A percentile compares a stretch with the other conserved stretches of the same genome.
These are phyloP conservation scores for Pseudocercospora eumusae DNA, from an alignment of 2,329 filamentous ascomycete species.

Conservation along the genomic window DNA sequence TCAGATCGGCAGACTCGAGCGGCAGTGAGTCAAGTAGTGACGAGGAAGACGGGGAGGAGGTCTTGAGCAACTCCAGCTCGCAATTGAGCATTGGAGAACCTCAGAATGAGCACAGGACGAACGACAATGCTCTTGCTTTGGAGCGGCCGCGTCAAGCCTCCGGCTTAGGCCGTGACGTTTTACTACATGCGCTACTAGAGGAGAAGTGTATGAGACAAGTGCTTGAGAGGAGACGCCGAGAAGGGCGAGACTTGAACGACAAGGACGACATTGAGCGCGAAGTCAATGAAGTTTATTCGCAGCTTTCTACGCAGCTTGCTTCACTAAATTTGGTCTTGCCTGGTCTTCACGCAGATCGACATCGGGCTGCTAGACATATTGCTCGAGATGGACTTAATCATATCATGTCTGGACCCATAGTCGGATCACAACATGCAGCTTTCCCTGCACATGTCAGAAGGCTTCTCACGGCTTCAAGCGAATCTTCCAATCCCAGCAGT, in stretches of 20 bases:
- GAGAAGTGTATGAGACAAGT: constrained; percentile 46
- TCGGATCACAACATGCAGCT: not conserved
- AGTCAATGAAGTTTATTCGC: constrained; percentile 44
- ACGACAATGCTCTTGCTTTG: constrained; percentile 17
- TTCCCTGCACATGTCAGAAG: constrained; percentile 23
- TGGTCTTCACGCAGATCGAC: constrained; percentile 42
- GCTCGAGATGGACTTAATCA: constrained; percentile 44
- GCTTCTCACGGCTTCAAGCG: constrained; percentile 23
- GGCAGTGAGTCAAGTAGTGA: constrained; percentile 21
- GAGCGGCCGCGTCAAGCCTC: constrained; percentile 15
- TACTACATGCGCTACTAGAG: constrained; percentile 51
- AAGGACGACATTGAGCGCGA: constrained; percentile 44
- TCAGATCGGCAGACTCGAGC: constrained; percentile 24
- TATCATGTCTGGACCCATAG: constrained; percentile 13
- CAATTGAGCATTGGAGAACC: constrained; percentile 7
- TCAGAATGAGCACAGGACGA: not conserved
- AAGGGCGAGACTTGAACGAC: constrained; percentile 13
- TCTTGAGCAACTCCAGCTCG: constrained; percentile 17
- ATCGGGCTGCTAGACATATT: constrained; percentile 39
- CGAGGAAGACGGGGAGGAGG: constrained; percentile 17
- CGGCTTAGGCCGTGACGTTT: constrained; percentile 35
- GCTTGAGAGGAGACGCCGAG: constrained; percentile 34
- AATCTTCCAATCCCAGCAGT: constrained; percentile 13
- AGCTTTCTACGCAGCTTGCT: constrained; percentile 42
- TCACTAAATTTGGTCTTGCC: constrained; percentile 41